phyloP scores from a whole-genome alignment of 2,329 filamentous ascomycete genomes.

The Sporothrix protearum region DNA sequence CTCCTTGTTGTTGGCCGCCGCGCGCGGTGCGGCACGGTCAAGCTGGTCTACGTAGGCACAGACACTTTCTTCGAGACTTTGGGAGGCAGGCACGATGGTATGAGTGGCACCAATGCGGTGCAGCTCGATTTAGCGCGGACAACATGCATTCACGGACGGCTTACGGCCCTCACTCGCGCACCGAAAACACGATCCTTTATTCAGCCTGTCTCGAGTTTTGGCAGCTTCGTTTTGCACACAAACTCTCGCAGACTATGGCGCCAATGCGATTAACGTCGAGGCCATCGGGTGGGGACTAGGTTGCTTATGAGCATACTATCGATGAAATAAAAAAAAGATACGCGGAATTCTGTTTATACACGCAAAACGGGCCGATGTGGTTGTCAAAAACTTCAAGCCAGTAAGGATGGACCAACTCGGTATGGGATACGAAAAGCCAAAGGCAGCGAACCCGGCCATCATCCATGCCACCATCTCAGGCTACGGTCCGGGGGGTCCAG shows the following conservation, averaged over 20 bases:
- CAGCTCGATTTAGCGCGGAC: conserved; percentile 35
- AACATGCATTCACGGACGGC: conserved; percentile 38
- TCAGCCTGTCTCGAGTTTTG: conserved; percentile 95
- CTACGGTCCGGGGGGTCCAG: conserved; percentile 93
- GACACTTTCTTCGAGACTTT: conserved; percentile 21
- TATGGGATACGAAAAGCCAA: conserved; percentile 81
- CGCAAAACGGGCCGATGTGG: conserved; percentile 77
- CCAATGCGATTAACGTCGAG: conserved; percentile 96
- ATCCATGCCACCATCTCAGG: conserved; percentile 97
- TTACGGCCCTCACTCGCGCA: conserved; percentile 37
- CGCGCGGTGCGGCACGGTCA: conserved; percentile 5
- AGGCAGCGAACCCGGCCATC: conserved; percentile 75
- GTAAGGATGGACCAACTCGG: conserved; percentile 86
- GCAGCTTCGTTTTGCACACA: conserved; percentile 98
- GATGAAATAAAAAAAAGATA: conserved; percentile 85
- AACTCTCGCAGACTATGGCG: conserved; percentile 90
- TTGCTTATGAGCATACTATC: conserved; percentile 48
- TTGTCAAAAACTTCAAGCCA: conserved; percentile 96
- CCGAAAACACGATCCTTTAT: too few species aligned
- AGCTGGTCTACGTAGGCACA: conserved; percentile 7
- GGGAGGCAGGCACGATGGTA: conserved; percentile 26
- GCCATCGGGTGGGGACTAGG: conserved; percentile 67
- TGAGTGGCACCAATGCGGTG: conserved; percentile 31
- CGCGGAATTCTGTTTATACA: conserved; percentile 84
- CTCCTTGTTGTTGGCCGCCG: conserved; percentile 22